phyloP scores from a whole-genome alignment of 1,284 basidiomycete genomes.

The Austroboletus rostrupii region DNA sequence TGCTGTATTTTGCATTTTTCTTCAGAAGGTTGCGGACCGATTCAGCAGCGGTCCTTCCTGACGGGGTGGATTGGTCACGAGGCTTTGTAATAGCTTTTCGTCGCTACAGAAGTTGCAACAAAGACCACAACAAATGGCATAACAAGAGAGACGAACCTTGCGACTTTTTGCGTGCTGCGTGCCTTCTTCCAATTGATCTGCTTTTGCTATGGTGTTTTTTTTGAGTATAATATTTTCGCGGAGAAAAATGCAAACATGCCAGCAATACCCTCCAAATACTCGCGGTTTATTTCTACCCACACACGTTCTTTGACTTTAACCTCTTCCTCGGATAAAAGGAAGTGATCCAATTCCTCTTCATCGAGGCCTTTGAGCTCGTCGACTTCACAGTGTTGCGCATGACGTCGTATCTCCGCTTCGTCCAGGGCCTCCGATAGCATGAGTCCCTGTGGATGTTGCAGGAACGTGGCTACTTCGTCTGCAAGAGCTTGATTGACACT shows the following conservation, averaged over 20 bases:
- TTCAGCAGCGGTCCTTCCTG: conserved; percentile 74
- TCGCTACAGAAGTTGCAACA: conserved; percentile 38
- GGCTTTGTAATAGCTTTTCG: conserved; percentile 68
- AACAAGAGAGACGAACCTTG: conserved; percentile 60
- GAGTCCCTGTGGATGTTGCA: conserved; percentile 54
- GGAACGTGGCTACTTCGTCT: conserved; percentile 62
- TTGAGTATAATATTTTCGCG: conserved; percentile 35
- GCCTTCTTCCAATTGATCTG: conserved; percentile 52
- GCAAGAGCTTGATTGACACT: conserved; percentile 52
- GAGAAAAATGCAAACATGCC: conserved; percentile 45
- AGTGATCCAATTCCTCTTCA: conserved; percentile 89
- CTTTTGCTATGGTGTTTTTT: conserved; percentile 54
- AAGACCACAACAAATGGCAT: conserved; percentile 15
- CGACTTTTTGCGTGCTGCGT: conserved; percentile 52
- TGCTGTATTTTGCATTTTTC: conserved; percentile 81
- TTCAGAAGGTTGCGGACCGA: conserved; percentile 77
- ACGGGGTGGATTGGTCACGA: conserved; percentile 68
- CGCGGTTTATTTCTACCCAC: conserved; percentile 95
- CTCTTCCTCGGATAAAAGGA: conserved; percentile 83
- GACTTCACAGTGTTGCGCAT: conserved; percentile 46
- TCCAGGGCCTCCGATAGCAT: conserved; percentile 56
- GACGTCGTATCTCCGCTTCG: conserved; percentile 57
- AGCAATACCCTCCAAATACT: conserved; percentile 88
- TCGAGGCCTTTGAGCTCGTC: conserved; percentile 79
- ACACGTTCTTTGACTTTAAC: conserved; percentile 88